Evolutionary conservation across 1,284 basidiomycete genomes (phyloP).

Genomic region (Sphagnurus paluster): DNA sequence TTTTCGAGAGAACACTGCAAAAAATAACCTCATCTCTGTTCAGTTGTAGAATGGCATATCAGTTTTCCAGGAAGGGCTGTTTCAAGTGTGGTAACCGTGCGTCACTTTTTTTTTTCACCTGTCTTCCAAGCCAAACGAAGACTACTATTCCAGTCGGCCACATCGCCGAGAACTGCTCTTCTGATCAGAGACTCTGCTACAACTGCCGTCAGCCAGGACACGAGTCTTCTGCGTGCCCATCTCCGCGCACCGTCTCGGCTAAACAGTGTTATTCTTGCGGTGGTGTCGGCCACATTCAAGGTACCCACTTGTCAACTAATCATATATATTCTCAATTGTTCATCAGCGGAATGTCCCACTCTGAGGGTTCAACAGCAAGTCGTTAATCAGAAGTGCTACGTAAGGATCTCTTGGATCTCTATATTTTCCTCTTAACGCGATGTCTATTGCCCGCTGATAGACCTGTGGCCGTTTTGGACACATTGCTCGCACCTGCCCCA

Average conservation of each 20-base stretch:
- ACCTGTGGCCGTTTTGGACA: conserved; percentile 81
- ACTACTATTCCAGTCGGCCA: conserved; percentile 79
- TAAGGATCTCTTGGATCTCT: conserved; percentile 35
- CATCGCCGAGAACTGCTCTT: conserved; percentile 87
- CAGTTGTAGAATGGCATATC: conserved; percentile 66
- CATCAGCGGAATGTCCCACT: conserved; percentile 79
- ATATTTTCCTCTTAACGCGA: conserved; percentile 15
- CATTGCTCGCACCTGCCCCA: conserved; percentile 74
- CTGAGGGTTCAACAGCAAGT: conserved; percentile 63
- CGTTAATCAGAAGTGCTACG: conserved; percentile 81
- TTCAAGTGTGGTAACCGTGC: conserved; percentile 84
- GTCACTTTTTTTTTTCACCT: conserved; percentile 32
- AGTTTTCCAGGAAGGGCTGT: conserved; percentile 81
- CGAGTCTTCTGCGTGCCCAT: conserved; percentile 85
- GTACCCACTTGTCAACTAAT: conserved; percentile 22
- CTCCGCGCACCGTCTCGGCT: conserved; percentile 69
- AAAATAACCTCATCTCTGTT: conserved; percentile 11
- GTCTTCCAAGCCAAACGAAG: conserved; percentile 19
- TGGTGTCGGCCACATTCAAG: conserved; percentile 54
- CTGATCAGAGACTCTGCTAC: conserved; percentile 86
- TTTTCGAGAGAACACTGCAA: conserved; percentile 3
- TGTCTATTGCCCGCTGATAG: conserved; percentile 27
- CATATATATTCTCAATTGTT: conserved; percentile 4
- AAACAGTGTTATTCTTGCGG: conserved; percentile 61
- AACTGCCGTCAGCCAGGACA: conserved; percentile 91